Percentiles rank a stretch among this genome's conserved stretches.
Conservation (phyloP, 352 stramenopile genomes). For the Phytophthora podocarpi region DNA sequence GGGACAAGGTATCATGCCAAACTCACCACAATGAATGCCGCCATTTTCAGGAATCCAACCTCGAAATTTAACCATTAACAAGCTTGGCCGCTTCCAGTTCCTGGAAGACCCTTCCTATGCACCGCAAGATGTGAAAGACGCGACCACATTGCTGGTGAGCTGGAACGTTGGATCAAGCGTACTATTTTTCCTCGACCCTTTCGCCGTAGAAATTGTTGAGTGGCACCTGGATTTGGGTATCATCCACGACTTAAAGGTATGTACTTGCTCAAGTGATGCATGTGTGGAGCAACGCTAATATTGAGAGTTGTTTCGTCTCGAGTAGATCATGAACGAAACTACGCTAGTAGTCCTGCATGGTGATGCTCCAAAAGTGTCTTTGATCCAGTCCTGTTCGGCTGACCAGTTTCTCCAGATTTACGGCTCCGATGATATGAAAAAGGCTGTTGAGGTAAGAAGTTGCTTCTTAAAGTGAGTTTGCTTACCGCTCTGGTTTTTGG, state of each 20-base stretch:
- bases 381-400: conserved; percentile 73
- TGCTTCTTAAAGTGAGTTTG: not conserved
- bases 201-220: conserved; percentile 85
- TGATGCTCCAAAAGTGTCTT: conserved; percentile 73
- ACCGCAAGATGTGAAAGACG: conserved; percentile 44
- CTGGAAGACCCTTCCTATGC: conserved; percentile 61
- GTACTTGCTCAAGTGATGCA: not conserved
- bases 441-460: conserved; percentile 65
- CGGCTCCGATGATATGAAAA: conserved; percentile 56
- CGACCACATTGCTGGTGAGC: conserved; percentile 70
- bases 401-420: conserved; percentile 81
- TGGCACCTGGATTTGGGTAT: conserved; percentile 88
- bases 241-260: conserved; percentile 86
- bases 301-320: not conserved
- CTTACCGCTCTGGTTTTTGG: too few species aligned
- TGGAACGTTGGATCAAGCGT: conserved; percentile 84
- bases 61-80: conserved; percentile 82
- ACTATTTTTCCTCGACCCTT: conserved; percentile 84
- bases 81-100: conserved; percentile 77
- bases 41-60: conserved; percentile 51
- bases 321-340: conserved; percentile 71
- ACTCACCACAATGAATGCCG: not conserved
- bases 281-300: not conserved
- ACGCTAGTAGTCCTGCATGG: conserved; percentile 76
- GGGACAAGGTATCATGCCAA: not conserved